Evolutionary conservation across 1,284 basidiomycete species (phyloP).

Genomic region (Apiotrichum mycotoxinovorans): DNA sequence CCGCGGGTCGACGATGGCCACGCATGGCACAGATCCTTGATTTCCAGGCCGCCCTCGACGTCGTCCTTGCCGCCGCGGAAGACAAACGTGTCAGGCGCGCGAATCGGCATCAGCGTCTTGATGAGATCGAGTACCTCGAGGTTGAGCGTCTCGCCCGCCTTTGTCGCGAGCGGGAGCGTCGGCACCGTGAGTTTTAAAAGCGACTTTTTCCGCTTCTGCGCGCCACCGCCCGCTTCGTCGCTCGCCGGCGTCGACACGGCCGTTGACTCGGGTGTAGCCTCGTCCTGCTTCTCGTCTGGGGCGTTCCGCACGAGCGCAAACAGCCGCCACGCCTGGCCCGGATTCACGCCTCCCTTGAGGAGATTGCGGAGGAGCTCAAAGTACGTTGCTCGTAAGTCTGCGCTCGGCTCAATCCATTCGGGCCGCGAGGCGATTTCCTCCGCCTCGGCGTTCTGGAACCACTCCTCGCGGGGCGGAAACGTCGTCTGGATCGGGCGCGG

Average conservation of each 20-base stretch:
- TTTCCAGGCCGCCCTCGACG: constrained; percentile 35
- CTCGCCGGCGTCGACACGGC: background rate
- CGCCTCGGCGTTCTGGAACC: constrained; percentile 23
- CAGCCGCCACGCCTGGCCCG: constrained; percentile 38
- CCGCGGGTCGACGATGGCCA: constrained; percentile 44
- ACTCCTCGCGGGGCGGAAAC: constrained; percentile 36
- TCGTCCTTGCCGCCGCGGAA: constrained; percentile 28
- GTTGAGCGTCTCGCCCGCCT: constrained; percentile 24
- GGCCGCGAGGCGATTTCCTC: constrained; percentile 13
- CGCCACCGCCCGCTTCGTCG: background rate
- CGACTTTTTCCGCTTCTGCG: background rate
- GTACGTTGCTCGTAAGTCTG: constrained; percentile 28
- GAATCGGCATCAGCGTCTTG: constrained; percentile 36
- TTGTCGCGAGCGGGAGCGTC: background rate
- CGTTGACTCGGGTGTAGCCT: background rate
- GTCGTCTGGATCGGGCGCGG: constrained; percentile 35
- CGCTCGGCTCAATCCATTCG: constrained; percentile 25
- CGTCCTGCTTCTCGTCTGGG: constrained; percentile 5
- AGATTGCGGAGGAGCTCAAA: constrained; percentile 32
- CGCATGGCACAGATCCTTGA: constrained; percentile 33
- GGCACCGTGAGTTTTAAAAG: background rate
- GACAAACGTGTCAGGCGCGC: constrained; percentile 42
- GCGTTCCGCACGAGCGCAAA: constrained; percentile 37
- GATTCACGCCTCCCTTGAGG: constrained; percentile 38
- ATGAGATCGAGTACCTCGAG: constrained; percentile 43